Conservation (phyloP, 1,139 yeast species). For the Protomyces gravidus region DNA sequence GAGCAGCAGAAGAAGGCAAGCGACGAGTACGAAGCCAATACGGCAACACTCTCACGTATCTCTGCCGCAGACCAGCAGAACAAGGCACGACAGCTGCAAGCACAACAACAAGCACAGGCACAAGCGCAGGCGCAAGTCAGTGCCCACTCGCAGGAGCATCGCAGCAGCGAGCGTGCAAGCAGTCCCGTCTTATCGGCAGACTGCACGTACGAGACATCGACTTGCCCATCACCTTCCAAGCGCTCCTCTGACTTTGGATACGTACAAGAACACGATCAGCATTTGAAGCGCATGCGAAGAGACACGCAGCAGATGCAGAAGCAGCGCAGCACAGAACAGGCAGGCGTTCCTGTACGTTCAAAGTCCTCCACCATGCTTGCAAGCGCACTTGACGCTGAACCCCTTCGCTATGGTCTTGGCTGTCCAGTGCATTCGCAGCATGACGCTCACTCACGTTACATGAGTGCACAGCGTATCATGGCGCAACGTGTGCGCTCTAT, state of each 20-base stretch:
- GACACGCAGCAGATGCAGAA: not conserved
- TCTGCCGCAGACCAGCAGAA: no score
- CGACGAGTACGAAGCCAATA: not conserved
- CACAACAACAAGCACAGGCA: not conserved
- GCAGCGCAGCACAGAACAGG: no score
- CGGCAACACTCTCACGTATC: not conserved
- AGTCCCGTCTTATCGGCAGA: slow-evolving; percentile 4
- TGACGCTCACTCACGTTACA: not conserved
- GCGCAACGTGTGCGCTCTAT: not conserved
- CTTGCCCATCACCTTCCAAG: slow-evolving; percentile 21
- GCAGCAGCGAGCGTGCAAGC: slow-evolving; percentile 4
- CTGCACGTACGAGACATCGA: slow-evolving; percentile 20
- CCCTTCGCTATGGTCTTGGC: no score
- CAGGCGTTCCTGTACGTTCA: no score
- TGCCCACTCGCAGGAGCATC: no score
- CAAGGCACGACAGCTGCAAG: not conserved
- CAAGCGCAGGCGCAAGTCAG: not conserved
- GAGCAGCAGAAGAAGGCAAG: not conserved
- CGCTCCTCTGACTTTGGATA: slow-evolving; percentile 21
- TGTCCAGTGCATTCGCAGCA: not conserved
- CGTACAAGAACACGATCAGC: not conserved
- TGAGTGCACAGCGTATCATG: not conserved
- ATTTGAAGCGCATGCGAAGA: slow-evolving; percentile 14
- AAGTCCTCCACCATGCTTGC: no score
- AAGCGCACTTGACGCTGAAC: no score